Base-by-base conservation (phyloP, 768 basidiomycete species). In the Cyclocybe aegerita region DNA sequence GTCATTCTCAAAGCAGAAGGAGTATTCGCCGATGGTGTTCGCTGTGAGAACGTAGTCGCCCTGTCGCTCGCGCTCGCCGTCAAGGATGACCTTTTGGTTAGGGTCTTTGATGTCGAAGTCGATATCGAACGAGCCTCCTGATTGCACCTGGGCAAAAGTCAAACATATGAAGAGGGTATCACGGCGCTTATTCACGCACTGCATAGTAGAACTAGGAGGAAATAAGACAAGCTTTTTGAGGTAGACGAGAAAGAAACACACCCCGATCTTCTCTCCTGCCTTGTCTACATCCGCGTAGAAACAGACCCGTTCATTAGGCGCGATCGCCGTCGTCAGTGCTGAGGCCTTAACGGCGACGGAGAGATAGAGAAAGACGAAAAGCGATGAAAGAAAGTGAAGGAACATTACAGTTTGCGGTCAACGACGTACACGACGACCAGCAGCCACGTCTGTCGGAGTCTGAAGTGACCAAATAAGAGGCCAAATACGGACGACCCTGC, bases 1-100 rank as follows among this genome's bases (percentile, higher is more conserved):
- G 74, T 98, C 95, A 67, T 99, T 99, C 65, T 93, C 90, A 67
- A 98, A 97, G 74, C 96, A 98, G 76, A 99, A 98, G 4, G 95
- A 67, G 65, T 93, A 93, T 79, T 93, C 91, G 59, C 91, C 91
- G 66, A 86, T 79, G 14, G 81, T 81, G 71, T 97, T 96, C 14
- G 93, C 97, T 3, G 97, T 98, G 54, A 98, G 80, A 48, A 99
- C 92, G 62, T 88, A 98, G 82, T 99, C 97, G 32, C 97, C 97
- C 57, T 97, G 93, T 31, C 91, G 86, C 62, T 98, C 96, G 23
- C 87, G 83, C 58, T 80, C 72, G 46, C 94, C 97, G 45, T 95
- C 90, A 40, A 99, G 82, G 17, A 98, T 69, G 32, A 95, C 73
- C 65, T 86, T 91, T 62, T 92, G 90, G 51, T 83, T 85, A 6